Base-by-base conservation (phyloP, 345 rosid genomes). In the Corymbia maculata region DNA sequence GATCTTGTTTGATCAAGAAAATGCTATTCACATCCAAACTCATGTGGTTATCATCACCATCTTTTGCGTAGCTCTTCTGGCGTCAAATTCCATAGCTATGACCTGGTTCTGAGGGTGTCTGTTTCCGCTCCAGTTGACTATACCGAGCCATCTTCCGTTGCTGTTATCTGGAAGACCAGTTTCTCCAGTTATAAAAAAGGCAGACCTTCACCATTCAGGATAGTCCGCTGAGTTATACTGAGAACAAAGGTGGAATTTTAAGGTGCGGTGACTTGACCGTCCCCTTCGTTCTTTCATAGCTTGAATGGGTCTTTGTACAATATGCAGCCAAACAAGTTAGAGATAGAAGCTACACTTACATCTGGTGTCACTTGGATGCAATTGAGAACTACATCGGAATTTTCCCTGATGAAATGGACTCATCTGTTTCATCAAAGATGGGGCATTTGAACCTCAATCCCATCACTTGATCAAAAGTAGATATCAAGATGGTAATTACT, bases 351-450 rank as follows among this genome's bases (percentile, higher is more conserved):
- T 55, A 91, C 94, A 3, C 4, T 47, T 68, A 16, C 64, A 85
- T 96, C 99, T 3, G 88, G 92, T 17, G 97, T 95, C 68, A 96
- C 97, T 92, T 97, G 97, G 90, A 96, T 90, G n/a, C 97, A 94
- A 6, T 21, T 75, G 0, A 4, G 7, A 42, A 8, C 89, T 42
- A 92, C 32, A 42, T 22, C n/a, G 26, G 96, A 91, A 59, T 87
- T 51, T 0, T 8, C 0, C 59, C 45, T 26, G 50, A 47, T 86
- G 86, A 93, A 86, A 52, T 61, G 14, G 8, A 2, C 0, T 16
- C 84, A n/a, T 89, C 50, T 61, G 32, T 28, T 0, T 80, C 68
- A 4, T 10, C 8, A 89, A 96, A 94, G 10, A 5, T 28, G 36
- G 92, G 42, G 75, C 89, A 95, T 53, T 90, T n/a, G 85, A 96